Base-by-base conservation (phyloP, 2,329 filamentous ascomycete species). In the Fusarium circinatum region DNA sequence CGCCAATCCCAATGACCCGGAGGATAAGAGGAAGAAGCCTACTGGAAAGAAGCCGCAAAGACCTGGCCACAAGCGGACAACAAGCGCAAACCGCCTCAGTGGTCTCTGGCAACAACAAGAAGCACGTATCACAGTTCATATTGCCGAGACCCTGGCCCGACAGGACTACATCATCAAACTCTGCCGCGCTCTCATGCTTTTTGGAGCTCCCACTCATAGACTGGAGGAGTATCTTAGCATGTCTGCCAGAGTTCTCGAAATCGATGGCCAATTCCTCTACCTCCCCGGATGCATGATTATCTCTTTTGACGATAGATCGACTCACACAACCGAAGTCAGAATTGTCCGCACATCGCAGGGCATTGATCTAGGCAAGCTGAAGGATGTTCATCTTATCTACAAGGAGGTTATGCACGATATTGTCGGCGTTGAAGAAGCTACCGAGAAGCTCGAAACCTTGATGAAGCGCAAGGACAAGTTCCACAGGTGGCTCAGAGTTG, bases 241-340 rank as follows among this genome's bases (percentile, higher is more conserved):
- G 92, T 94, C 93, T 10, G 92, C 95, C 9, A 89, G 93, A 26
- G 93, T 95, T 8, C 87, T 98, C 41, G 93, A 95, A 80, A 95
- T 97, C 36, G 93, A 97, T 71, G 93, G 93, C 13, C 94, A 97
- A 76, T 98, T 96, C 76, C 84, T 98, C 32, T 98, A 98, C 77
- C 88, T 98, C 42, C 95, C 95, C 0, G 94, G 94, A 10, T 96
- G 93, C 78, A 98, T 98, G 95, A 92, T 98, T 65, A 91, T 97
- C 75, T 96, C 94, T 0, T 98, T 98, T 78, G 94, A 93, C 78
- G 93, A 95, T 75, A 83, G 80, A 56, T 83, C 87, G 1, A 91
- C 90, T 0, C 90, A 92, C 71, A 93, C 91, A 2, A 90, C 89
- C 22, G 90, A 92, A 76, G 89, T 92, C 67, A 89, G 90, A 71